These are phyloP conservation scores for Beverwykella pulmonaria DNA, from an alignment of 495 filamentous ascomycete genomes.

Conservation along the genomic window DNA sequence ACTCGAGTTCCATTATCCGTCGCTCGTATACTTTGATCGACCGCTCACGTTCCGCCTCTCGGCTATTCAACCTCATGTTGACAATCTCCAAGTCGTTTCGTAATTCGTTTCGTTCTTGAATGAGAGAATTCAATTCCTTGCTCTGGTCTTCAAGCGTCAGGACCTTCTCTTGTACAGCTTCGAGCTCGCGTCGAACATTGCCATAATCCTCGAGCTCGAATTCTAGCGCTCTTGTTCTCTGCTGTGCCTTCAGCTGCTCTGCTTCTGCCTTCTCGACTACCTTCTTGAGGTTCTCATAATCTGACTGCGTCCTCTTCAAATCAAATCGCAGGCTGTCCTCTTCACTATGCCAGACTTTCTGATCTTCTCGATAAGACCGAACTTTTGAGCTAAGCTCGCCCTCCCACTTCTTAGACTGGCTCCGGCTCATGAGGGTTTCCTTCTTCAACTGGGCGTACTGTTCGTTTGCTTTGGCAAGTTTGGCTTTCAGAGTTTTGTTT, in stretches of 20 bases:
- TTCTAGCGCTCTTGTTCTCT: conserved; percentile 62
- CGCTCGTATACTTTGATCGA: conserved; percentile 50
- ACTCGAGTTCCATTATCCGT: conserved; percentile 51
- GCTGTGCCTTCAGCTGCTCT: conserved; percentile 59
- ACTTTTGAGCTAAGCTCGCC: conserved; percentile 63
- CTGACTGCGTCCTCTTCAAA: conserved; percentile 54
- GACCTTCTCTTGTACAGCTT: conserved; percentile 58
- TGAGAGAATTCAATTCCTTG: conserved; percentile 54
- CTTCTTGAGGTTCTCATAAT: conserved; percentile 59
- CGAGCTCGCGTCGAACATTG: conserved; percentile 58
- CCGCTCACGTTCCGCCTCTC: conserved; percentile 56
- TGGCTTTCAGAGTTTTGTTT: conserved; percentile 68
- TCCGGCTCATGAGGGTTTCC: conserved; percentile 65
- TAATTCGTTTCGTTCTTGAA: conserved; percentile 56
- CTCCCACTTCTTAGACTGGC: conserved; percentile 71
- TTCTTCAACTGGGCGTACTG: conserved; percentile 63
- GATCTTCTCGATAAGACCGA: conserved; percentile 63
- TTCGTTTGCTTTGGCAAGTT: conserved; percentile 68
- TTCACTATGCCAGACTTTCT: conserved; percentile 64
- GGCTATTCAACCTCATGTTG: conserved; percentile 54
- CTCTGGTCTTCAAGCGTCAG: conserved; percentile 62
- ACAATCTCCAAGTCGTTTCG: conserved; percentile 56
- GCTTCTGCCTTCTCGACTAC: conserved; percentile 64
- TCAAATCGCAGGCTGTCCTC: conserved; percentile 56
- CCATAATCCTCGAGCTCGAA: conserved; percentile 62